Percentiles rank a stretch among this genome's conserved stretches.
These are phyloP conservation scores for Auricularia auricula-judae DNA, from an alignment of 768 basidiomycete species.

Conservation along the genomic window DNA sequence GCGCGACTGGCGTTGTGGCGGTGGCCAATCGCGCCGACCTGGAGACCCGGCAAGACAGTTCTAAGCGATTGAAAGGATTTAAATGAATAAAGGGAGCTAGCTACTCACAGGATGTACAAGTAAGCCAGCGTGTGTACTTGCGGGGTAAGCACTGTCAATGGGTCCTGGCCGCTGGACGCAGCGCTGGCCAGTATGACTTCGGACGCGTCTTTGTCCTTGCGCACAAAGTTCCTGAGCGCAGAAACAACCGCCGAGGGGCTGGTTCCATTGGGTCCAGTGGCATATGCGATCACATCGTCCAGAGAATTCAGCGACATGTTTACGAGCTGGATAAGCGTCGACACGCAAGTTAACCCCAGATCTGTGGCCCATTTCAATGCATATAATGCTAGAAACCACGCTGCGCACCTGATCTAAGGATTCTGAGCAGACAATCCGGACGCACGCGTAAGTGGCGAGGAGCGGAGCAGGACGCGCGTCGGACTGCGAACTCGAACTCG, in stretches of 20 bases:
- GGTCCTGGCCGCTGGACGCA: constrained; percentile 54
- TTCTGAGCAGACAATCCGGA: not conserved
- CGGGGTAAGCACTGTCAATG: constrained; percentile 46
- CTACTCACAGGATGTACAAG: constrained; percentile 59
- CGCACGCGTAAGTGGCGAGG: not conserved
- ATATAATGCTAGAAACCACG: not conserved
- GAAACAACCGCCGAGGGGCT: constrained; percentile 2
- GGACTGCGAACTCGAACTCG: not conserved
- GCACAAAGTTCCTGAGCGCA: constrained; percentile 11
- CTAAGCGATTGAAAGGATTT: not conserved
- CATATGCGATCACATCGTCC: constrained; percentile 4
- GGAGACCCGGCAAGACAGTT: not conserved
- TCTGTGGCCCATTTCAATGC: not conserved
- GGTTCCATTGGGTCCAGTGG: not conserved
- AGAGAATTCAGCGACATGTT: not conserved
- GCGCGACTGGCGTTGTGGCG: constrained; percentile 28
- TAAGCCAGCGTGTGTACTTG: constrained; percentile 49
- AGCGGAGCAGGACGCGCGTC: not conserved
- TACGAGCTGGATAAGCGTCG: not conserved
- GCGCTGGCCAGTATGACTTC: constrained; percentile 45
- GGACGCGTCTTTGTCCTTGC: constrained; percentile 36
- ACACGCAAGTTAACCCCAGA: no score
- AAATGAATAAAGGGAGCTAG: constrained; percentile 5
- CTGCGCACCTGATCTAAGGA: not conserved
- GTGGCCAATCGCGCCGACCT: constrained; percentile 51